Evolutionary conservation across 108 stramenopile genomes (phyloP).

Genomic region (Fragilaria crotonensis): DNA sequence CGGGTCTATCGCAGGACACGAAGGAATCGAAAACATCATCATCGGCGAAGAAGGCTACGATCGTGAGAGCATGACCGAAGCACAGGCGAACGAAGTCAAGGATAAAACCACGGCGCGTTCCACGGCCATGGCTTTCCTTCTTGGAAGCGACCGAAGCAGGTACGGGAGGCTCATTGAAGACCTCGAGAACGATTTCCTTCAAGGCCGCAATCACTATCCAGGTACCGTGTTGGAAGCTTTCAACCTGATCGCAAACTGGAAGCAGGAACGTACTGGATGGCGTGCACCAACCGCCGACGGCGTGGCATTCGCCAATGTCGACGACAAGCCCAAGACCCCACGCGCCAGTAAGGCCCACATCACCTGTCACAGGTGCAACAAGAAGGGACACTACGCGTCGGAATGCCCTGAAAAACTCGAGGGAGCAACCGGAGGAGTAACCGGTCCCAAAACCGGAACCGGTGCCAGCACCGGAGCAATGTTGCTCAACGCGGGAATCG

Average conservation of each 20-base stretch:
- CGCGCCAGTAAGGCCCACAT: neutral
- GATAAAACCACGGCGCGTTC: slow-evolving; percentile 2
- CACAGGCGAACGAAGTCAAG: neutral
- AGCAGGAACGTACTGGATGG: neutral
- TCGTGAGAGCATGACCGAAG: neutral
- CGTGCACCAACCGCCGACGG: neutral
- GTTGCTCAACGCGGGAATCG: neutral
- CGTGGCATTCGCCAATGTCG: neutral
- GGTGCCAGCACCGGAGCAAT: neutral
- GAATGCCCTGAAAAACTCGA: no score
- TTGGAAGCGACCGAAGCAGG: slow-evolving; percentile 1
- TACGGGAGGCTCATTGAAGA: slow-evolving; percentile 12
- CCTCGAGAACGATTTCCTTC: no score
- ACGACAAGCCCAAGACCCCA: neutral
- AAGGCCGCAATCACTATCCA: slow-evolving; percentile 20
- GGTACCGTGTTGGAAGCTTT: slow-evolving; percentile 12
- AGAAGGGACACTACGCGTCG: neutral
- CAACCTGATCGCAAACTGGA: slow-evolving; percentile 6
- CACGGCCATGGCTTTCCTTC: slow-evolving; percentile 13
- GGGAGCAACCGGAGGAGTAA: neutral
- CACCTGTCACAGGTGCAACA: neutral
- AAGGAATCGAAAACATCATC: neutral
- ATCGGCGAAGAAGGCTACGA: neutral
- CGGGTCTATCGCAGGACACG: neutral
- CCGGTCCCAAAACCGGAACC: no score